Conservation (phyloP, 2,329 filamentous ascomycete species). For the Lasiodiplodia gonubiensis region DNA sequence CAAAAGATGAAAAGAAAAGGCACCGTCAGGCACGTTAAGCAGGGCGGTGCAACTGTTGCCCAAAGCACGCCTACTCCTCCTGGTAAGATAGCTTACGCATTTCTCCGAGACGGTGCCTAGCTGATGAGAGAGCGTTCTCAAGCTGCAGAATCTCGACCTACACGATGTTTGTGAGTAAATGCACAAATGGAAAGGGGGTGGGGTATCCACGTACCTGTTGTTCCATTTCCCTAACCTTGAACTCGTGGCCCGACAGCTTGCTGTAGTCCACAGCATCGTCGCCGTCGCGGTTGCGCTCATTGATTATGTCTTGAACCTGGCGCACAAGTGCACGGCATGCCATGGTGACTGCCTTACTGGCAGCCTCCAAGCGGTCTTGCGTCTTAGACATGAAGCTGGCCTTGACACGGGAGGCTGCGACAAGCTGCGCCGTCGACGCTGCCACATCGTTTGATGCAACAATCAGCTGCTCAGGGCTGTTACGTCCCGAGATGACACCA, state of each 20-base stretch:
- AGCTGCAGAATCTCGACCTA: constrained; percentile 97
- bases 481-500: constrained; percentile 88
- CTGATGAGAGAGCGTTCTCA: constrained; percentile 81
- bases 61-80: constrained; percentile 61
- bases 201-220: constrained; percentile 77
- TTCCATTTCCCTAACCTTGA: constrained; percentile 99
- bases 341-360: constrained; percentile 88
- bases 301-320: constrained; percentile 94
- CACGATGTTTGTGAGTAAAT: constrained; percentile 25
- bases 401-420: constrained; percentile 94
- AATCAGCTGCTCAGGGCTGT: constrained; percentile 95
- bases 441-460: constrained; percentile 97
- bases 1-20: neutral
- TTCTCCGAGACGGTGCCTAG: constrained; percentile 84
- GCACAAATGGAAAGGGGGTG: neutral
- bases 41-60: neutral
- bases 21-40: neutral
- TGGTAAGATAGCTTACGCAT: constrained; percentile 98
- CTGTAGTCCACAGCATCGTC: constrained; percentile 83
- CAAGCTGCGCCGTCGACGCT: constrained; percentile 93
- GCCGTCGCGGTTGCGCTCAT: constrained; percentile 80
- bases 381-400: constrained; percentile 97
- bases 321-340: constrained; percentile 87
- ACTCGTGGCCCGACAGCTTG: constrained; percentile 89
- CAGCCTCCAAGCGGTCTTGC: constrained; percentile 87